These are phyloP conservation scores for Trametes versicolor DNA, from an alignment of 1,284 basidiomycete species.

Conservation along the genomic window DNA sequence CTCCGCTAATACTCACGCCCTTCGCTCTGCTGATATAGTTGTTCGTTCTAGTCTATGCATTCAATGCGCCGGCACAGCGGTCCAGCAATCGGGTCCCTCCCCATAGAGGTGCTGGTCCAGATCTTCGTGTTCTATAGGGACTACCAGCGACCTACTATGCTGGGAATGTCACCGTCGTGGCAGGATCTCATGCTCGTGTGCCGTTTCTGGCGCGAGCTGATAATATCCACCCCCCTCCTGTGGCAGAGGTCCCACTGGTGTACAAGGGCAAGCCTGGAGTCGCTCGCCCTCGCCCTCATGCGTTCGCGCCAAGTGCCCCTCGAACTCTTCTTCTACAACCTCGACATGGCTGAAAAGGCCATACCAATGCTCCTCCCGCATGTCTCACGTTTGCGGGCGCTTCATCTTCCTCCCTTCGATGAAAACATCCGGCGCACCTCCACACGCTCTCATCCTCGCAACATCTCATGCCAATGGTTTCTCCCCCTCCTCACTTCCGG, in stretches of 20 bases:
- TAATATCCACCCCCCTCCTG: background rate
- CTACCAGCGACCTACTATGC: too few species aligned
- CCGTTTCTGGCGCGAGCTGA: constrained; percentile 6
- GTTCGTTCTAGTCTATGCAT: too few species aligned
- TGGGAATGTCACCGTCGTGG: too few species aligned
- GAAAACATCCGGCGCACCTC: background rate
- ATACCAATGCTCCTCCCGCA: background rate
- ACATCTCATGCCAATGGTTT: background rate
- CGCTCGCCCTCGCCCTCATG: background rate
- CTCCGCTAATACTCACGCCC: too few species aligned
- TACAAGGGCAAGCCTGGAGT: background rate
- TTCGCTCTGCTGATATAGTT: too few species aligned
- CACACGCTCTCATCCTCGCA: background rate
- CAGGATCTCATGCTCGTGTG: constrained; percentile 10
- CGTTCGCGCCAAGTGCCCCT: background rate
- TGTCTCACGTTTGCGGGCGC: background rate
- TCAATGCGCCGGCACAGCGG: too few species aligned
- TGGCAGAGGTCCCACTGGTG: constrained; percentile 5
- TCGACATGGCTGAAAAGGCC: background rate
- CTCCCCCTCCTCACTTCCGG: background rate
- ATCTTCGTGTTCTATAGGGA: too few species aligned
- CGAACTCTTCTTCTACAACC: constrained; percentile 5
- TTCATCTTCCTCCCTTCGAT: background rate
- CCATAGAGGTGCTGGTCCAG: too few species aligned
- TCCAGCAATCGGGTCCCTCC: too few species aligned